Conservation (phyloP, 768 basidiomycete species). For the Tulasnella sp. region DNA sequence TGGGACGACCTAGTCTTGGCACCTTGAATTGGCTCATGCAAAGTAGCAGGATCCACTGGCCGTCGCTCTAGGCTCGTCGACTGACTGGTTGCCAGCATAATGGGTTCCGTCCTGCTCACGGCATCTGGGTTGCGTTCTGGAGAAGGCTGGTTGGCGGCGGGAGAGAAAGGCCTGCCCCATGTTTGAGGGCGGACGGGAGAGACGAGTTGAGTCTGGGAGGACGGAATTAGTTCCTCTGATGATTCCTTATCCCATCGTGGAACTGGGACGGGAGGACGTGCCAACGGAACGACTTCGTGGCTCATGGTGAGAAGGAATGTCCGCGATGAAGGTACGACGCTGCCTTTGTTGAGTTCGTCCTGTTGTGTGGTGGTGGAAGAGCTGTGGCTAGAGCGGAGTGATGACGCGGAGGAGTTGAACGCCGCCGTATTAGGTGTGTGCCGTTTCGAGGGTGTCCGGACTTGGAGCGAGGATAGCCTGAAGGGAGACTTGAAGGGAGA, state of each 20-base stretch:
- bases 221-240: slow-evolving; percentile 6
- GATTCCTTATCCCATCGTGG: background rate
- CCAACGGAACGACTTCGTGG: background rate
- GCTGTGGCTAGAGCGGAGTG: background rate
- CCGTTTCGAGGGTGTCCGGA: background rate
- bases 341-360: background rate
- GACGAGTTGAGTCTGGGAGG: slow-evolving; percentile 10
- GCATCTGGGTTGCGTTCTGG: background rate
- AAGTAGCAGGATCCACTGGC: background rate
- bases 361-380: background rate
- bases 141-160: background rate
- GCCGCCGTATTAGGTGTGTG: background rate
- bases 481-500: background rate
- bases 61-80: background rate
- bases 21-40: background rate
- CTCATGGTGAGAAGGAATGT: background rate
- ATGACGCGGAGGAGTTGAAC: background rate
- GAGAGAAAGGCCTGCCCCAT: background rate
- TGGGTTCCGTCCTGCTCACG: background rate
- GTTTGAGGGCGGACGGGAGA: background rate
- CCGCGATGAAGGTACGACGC: background rate
- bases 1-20: background rate
- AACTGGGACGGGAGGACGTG: background rate
- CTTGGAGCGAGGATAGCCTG: background rate
- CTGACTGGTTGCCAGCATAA: background rate